phyloP scores from a whole-genome alignment of 1,139 yeast species.

The Nakaseomyces kungkrabaensis region DNA sequence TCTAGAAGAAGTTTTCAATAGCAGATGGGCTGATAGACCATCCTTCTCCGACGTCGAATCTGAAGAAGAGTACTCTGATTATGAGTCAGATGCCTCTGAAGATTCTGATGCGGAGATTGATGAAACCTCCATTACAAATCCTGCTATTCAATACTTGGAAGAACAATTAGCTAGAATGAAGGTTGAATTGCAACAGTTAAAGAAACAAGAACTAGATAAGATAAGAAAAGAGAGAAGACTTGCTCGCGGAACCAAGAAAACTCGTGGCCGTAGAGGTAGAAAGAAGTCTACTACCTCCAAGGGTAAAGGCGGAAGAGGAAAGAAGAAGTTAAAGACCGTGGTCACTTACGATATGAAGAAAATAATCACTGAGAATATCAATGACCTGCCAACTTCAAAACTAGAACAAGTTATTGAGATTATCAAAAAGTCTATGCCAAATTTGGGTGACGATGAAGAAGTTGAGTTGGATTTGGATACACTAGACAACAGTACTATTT shows the following conservation, averaged over 20 bases:
- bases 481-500: constrained; percentile 73
- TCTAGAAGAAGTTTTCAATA: constrained; percentile 74
- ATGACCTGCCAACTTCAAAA: constrained; percentile 64
- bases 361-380: constrained; percentile 80
- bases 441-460: constrained; percentile 61
- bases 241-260: constrained; percentile 26
- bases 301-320: constrained; percentile 13
- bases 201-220: constrained; percentile 60
- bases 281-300: constrained; percentile 8
- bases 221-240: constrained; percentile 36
- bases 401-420: constrained; percentile 76
- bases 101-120: constrained; percentile 57
- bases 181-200: constrained; percentile 70
- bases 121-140: constrained; percentile 65
- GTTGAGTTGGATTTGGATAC: constrained; percentile 95
- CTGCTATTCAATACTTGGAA: constrained; percentile 83
- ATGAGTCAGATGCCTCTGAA: constrained; percentile 32
- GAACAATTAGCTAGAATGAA: constrained; percentile 81
- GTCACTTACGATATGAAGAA: constrained; percentile 95
- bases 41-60: constrained; percentile 31
- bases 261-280: constrained; percentile 10
- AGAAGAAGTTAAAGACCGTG: constrained; percentile 33
- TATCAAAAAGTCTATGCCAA: constrained; percentile 81
- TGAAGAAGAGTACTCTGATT: constrained; percentile 21
- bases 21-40: constrained; percentile 89